A percentile compares a stretch with the other conserved stretches of the same genome.
These are phyloP conservation scores for Cyclotella distinguenda DNA, from an alignment of 108 stramenopile genomes.

Conservation along the genomic window DNA sequence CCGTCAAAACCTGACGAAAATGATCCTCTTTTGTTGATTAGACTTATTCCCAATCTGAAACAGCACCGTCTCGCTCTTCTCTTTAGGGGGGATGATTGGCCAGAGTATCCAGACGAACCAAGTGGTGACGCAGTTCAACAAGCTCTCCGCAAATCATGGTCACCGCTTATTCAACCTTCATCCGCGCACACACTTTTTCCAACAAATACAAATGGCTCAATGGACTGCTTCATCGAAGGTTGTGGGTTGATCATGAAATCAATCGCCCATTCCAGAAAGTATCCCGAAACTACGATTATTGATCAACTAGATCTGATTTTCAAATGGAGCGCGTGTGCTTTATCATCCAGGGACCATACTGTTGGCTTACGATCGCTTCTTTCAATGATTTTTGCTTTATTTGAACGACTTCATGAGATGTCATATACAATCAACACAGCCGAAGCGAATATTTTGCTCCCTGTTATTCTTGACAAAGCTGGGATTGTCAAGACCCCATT, in stretches of 20 bases:
- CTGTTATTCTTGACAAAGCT: slow-evolving; percentile 77
- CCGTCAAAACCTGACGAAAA: slow-evolving; percentile 1
- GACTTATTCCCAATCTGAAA: slow-evolving; percentile 28
- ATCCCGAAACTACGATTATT: slow-evolving; percentile 44
- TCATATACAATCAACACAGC: slow-evolving; percentile 43
- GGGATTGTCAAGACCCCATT: slow-evolving; percentile 72
- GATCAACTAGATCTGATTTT: slow-evolving; percentile 76
- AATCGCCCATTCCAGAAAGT: slow-evolving; percentile 51
- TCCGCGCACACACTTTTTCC: slow-evolving; percentile 66
- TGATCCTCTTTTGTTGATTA: slow-evolving; percentile 29
- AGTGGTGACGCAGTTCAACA: slow-evolving; percentile 30
- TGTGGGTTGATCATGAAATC: slow-evolving; percentile 62
- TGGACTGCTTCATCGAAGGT: slow-evolving; percentile 71
- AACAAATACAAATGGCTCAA: slow-evolving; percentile 60
- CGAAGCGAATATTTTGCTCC: slow-evolving; percentile 65
- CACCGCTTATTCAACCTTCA: slow-evolving; percentile 44
- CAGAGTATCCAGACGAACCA: slow-evolving; percentile 86
- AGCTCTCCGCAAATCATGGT: slow-evolving; percentile 70
- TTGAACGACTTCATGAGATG: slow-evolving; percentile 53
- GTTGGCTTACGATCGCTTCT: slow-evolving; percentile 71
- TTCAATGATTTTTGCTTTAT: slow-evolving; percentile 38
- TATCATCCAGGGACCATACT: slow-evolving; percentile 76
- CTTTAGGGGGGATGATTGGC: slow-evolving; percentile 54
- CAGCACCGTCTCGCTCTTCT: slow-evolving; percentile 19
- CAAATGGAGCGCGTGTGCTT: slow-evolving; percentile 69